Conservation (phyloP, 495 filamentous ascomycete species). For the Apodospora peruviana region DNA sequence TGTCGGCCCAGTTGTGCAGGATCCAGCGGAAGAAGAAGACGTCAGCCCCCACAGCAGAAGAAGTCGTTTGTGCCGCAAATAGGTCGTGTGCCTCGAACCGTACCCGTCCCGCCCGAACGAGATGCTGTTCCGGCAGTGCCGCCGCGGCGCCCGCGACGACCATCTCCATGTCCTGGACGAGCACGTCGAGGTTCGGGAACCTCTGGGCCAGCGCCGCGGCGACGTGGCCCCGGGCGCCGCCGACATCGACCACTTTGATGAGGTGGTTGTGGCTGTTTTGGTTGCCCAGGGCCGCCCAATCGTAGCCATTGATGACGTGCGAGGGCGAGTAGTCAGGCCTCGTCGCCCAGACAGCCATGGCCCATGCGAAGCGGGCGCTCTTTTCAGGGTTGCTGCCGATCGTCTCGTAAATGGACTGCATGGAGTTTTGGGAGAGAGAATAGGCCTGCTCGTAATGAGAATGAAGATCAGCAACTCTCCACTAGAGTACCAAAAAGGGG, state of each 20-base stretch:
- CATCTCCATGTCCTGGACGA: conserved; percentile 25
- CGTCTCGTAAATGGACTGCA: conserved; percentile 15
- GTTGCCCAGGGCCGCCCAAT: conserved; percentile 9
- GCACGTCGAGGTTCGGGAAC: conserved; percentile 5
- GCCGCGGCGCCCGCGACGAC: conserved; percentile 20
- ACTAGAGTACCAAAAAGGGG: too few species aligned
- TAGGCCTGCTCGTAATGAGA: too few species aligned
- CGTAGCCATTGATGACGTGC: conserved; percentile 14
- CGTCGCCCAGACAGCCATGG: conserved; percentile 12
- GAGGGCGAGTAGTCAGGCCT: conserved; percentile 3
- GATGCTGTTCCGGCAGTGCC: background rate
- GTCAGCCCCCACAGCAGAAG: background rate
- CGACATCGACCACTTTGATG: conserved; percentile 29
- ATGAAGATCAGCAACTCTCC: too few species aligned
- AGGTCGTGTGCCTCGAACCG: conserved; percentile 44
- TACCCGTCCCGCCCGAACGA: conserved; percentile 10
- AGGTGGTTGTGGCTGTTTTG: background rate
- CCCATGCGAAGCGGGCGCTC: conserved; percentile 11
- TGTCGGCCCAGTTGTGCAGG: background rate
- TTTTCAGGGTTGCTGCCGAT: conserved; percentile 8
- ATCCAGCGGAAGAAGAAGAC: background rate
- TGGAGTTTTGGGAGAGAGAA: conserved; percentile 15
- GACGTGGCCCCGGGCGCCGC: conserved; percentile 13
- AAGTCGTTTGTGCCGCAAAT: conserved; percentile 32
- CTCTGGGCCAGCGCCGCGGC: conserved; percentile 9